A percentile compares a stretch with the other conserved stretches of the same genome.
phyloP scores from a whole-genome alignment of 257 asterid species.

The Cordia subcordata region DNA sequence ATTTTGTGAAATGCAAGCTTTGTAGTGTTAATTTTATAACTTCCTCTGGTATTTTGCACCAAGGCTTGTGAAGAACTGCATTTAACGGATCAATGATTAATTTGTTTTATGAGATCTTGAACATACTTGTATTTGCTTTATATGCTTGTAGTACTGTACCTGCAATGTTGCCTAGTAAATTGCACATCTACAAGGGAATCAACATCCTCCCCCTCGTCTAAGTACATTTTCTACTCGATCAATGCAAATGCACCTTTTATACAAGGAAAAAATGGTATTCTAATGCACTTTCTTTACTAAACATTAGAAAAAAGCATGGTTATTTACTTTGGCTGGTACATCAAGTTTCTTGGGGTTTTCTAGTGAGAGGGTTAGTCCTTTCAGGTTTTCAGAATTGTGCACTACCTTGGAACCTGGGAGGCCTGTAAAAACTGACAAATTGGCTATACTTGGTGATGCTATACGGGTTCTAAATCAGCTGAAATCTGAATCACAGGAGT shows the following conservation, averaged over 20 bases:
- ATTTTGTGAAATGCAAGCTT: background rate
- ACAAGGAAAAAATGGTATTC: no score
- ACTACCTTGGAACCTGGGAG: slow-evolving; percentile 64
- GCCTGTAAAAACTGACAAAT: slow-evolving; percentile 67
- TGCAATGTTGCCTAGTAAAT: no score
- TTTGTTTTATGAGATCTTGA: background rate
- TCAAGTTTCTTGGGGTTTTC: background rate
- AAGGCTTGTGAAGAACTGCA: background rate
- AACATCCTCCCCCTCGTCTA: no score
- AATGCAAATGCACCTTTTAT: no score
- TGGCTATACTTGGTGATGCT: slow-evolving; percentile 68
- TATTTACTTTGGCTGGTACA: no score
- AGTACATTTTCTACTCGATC: no score
- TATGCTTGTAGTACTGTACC: no score
- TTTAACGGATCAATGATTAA: background rate
- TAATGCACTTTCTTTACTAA: no score
- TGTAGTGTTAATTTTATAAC: background rate
- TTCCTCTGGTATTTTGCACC: no score
- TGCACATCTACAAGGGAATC: no score
- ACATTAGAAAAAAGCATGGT: no score
- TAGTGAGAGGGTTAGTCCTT: background rate
- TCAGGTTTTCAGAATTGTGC: slow-evolving; percentile 66
- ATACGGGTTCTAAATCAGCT: slow-evolving; percentile 54
- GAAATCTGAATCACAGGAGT: slow-evolving; percentile 52
- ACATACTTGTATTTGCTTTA: background rate